These are phyloP conservation scores for Croton laevigatus DNA, from an alignment of 441 rosid genomes.

Conservation along the genomic window DNA sequence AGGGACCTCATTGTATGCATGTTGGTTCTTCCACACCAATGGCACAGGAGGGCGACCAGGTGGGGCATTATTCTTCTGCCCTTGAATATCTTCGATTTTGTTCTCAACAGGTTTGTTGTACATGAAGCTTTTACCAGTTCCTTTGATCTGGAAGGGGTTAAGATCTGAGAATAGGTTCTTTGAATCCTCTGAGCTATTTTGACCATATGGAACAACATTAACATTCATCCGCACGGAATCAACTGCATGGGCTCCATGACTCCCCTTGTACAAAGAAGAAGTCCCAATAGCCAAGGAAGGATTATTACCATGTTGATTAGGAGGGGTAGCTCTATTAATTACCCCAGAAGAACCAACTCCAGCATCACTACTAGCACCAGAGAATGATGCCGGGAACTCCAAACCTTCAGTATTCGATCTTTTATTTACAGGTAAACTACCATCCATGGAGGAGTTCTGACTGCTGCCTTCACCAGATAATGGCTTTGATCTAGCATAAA, in stretches of 20 bases:
- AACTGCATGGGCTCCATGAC: conserved; percentile 46
- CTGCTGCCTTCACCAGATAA: conserved; percentile 71
- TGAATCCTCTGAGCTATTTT: conserved; percentile 65
- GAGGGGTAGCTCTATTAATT: conserved; percentile 34
- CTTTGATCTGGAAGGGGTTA: conserved; percentile 90
- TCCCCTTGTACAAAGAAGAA: conserved; percentile 53
- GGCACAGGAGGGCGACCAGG: conserved; percentile 79
- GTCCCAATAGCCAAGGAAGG: conserved; percentile 44
- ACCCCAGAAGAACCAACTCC: conserved; percentile 54
- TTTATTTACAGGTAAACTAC: conserved; percentile 35
- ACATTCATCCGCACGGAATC: conserved; percentile 69
- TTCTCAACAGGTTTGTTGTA: conserved; percentile 52
- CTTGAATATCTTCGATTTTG: conserved; percentile 56
- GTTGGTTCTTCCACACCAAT: conserved; percentile 75
- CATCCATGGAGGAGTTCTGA: conserved; percentile 39
- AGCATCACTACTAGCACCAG: conserved; percentile 35
- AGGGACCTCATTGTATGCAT: conserved; percentile 82
- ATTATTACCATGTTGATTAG: conserved; percentile 50
- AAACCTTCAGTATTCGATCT: conserved; percentile 35
- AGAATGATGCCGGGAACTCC: conserved; percentile 37
- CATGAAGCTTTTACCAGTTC: conserved; percentile 59
- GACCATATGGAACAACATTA: conserved; percentile 72
- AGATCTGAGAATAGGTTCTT: conserved; percentile 89
- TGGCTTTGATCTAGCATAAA: conserved; percentile 42
- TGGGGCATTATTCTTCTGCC: conserved; percentile 49